Conservation (phyloP, 495 filamentous ascomycete genomes). For the Penicillium bialowiezense region DNA sequence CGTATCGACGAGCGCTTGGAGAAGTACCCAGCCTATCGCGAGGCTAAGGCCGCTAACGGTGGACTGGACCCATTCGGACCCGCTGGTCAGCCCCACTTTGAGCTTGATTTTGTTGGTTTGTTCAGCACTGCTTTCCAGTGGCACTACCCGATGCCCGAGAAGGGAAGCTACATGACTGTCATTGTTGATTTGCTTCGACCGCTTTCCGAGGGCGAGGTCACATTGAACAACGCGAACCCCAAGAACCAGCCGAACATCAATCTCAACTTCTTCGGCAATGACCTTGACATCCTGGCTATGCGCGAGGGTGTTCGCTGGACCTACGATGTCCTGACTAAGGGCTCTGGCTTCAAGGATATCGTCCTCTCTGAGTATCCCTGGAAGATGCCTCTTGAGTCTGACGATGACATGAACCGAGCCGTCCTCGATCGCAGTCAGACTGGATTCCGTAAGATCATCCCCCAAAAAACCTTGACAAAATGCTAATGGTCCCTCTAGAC, state of each 20-base stretch:
- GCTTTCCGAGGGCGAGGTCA: conserved; percentile 50
- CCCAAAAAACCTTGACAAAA: background rate
- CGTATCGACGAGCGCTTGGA: conserved; percentile 52
- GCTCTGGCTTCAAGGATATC: conserved; percentile 57
- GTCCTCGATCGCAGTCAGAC: conserved; percentile 58
- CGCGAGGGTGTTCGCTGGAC: conserved; percentile 54
- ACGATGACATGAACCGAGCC: conserved; percentile 53
- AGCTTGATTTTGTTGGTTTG: conserved; percentile 62
- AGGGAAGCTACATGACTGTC: conserved; percentile 52
- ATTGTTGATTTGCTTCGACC: conserved; percentile 61
- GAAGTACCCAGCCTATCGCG: conserved; percentile 46
- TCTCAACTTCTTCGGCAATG: conserved; percentile 56
- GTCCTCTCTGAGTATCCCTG: conserved; percentile 55
- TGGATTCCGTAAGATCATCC: conserved; percentile 44
- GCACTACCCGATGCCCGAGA: conserved; percentile 52
- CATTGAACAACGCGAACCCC: conserved; percentile 50
- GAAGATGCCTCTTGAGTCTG: conserved; percentile 54
- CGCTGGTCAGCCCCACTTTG: conserved; percentile 59
- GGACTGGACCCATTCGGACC: conserved; percentile 58
- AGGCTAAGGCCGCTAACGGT: conserved; percentile 48
- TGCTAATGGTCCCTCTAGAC: conserved; percentile 12
- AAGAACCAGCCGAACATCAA: conserved; percentile 56
- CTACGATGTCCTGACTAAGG: conserved; percentile 54
- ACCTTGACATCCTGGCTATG: conserved; percentile 55
- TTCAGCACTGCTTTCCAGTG: conserved; percentile 63